Percentiles rank a stretch among this genome's conserved stretches.
Evolutionary conservation across 805 yeast genomes (phyloP).

Genomic region (Lachancea nothofagi): DNA sequence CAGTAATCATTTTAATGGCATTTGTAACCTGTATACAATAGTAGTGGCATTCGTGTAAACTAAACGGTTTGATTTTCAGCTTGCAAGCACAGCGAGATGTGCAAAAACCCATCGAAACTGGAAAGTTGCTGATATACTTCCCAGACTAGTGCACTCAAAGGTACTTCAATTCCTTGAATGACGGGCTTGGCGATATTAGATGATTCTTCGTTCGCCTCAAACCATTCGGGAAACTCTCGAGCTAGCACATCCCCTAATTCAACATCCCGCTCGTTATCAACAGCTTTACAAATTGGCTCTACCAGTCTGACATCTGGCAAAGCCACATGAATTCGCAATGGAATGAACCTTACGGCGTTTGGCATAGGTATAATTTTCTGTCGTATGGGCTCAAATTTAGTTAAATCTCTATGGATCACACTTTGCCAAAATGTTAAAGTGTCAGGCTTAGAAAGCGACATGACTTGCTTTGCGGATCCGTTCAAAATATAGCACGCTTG

Average conservation of each 20-base stretch:
- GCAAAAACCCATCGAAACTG: constrained; percentile 63
- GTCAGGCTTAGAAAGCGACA: constrained; percentile 64
- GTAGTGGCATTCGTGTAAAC: background rate
- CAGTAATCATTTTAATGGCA: background rate
- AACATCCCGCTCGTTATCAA: constrained; percentile 8
- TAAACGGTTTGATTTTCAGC: constrained; percentile 7
- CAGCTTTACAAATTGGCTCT: constrained; percentile 24
- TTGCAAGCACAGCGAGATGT: constrained; percentile 27
- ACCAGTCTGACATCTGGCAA: constrained; percentile 36
- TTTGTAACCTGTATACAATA: constrained; percentile 2
- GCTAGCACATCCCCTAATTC: constrained; percentile 41
- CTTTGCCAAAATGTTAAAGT: constrained; percentile 55
- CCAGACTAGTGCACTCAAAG: constrained; percentile 39
- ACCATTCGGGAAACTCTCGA: constrained; percentile 40
- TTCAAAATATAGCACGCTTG: constrained; percentile 72
- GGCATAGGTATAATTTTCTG: constrained; percentile 12
- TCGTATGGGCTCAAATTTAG: constrained; percentile 19
- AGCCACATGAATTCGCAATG: constrained; percentile 44
- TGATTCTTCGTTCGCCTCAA: constrained; percentile 36
- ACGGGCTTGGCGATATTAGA: constrained; percentile 13
- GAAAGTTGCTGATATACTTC: constrained; percentile 42
- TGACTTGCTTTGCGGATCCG: constrained; percentile 75
- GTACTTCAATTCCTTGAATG: constrained; percentile 51
- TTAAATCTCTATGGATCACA: constrained; percentile 31
- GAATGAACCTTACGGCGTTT: constrained; percentile 35